Percentiles rank a stretch among this genome's conserved stretches.
Evolutionary conservation across 495 filamentous ascomycete genomes (phyloP).

Genomic region (Astrothelium subdiscretum): DNA sequence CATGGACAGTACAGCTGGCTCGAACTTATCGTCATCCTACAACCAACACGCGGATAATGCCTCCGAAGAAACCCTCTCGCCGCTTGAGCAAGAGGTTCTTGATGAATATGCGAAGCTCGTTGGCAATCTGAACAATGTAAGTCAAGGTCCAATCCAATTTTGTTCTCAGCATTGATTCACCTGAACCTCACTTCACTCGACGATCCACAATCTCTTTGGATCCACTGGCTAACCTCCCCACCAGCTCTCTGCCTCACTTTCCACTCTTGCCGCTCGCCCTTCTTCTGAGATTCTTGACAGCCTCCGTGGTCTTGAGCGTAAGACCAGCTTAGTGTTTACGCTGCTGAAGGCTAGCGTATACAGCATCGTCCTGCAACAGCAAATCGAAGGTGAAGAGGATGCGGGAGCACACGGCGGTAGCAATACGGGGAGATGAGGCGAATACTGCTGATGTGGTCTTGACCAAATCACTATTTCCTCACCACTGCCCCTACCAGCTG

Average conservation of each 20-base stretch:
- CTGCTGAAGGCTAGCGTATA: conserved; percentile 96
- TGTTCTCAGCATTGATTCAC: neutral
- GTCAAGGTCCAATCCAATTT: neutral
- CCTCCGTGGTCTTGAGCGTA: conserved; percentile 79
- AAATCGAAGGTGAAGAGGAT: conserved; percentile 58
- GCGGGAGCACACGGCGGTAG: conserved; percentile 28
- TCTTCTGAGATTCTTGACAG: conserved; percentile 68
- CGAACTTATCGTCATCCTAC: neutral
- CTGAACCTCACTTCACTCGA: neutral
- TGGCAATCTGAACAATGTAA: conserved; percentile 82
- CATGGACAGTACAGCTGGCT: neutral
- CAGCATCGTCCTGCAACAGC: conserved; percentile 93
- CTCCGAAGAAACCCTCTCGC: conserved; percentile 37
- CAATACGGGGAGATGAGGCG: neutral
- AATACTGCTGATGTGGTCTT: too few relatives aligned
- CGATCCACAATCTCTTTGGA: neutral
- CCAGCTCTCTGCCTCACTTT: conserved; percentile 50
- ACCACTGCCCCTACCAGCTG: conserved; percentile 3
- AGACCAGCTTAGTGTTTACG: conserved; percentile 89
- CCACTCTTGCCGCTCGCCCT: conserved; percentile 49
- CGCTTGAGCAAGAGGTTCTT: conserved; percentile 85
- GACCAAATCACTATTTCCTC: neutral
- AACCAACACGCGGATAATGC: neutral
- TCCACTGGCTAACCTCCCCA: conserved; percentile 2
- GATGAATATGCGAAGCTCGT: conserved; percentile 84